Conservation (phyloP, 257 asterid genomes). For the Scutellaria barbata region DNA sequence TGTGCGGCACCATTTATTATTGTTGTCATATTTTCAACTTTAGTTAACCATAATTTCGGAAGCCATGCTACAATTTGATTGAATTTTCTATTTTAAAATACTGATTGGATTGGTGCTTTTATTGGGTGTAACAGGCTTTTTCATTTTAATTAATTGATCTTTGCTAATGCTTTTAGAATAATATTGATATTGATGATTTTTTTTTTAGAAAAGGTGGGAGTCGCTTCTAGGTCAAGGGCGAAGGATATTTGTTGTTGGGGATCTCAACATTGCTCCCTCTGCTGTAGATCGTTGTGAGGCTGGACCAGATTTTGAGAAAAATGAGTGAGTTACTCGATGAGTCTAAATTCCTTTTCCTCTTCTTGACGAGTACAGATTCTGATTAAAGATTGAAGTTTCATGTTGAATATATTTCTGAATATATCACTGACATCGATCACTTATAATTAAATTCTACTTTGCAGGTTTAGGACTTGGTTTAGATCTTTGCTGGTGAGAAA, state of each 20-base stretch:
- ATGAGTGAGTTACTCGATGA: slow-evolving; percentile 60
- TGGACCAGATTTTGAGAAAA: slow-evolving; percentile 84
- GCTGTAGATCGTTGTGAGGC: slow-evolving; percentile 92
- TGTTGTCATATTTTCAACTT: slow-evolving; percentile 13
- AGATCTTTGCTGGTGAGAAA: slow-evolving; percentile 76
- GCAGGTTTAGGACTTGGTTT: slow-evolving; percentile 93
- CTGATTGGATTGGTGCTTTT: slow-evolving; percentile 23
- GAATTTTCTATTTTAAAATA: neutral
- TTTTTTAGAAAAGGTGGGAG: slow-evolving; percentile 90
- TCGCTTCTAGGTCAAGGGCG: slow-evolving; percentile 69
- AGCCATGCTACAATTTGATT: neutral
- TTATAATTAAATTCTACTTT: slow-evolving; percentile 30
- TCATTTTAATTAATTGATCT: slow-evolving; percentile 3
- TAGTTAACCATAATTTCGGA: neutral
- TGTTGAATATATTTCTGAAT: slow-evolving; percentile 17
- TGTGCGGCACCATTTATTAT: neutral
- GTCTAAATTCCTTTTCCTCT: slow-evolving; percentile 12
- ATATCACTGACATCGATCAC: slow-evolving; percentile 16
- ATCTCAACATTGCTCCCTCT: slow-evolving; percentile 89
- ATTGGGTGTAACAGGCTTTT: neutral
- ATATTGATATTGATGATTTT: slow-evolving; percentile 46
- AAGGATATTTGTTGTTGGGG: slow-evolving; percentile 83
- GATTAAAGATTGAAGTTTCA: slow-evolving; percentile 26
- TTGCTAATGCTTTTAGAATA: slow-evolving; percentile 41
- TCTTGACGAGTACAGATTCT: slow-evolving; percentile 27